phyloP scores from a whole-genome alignment of 2,329 filamentous ascomycete species.

The Didymellaceae sp. region DNA sequence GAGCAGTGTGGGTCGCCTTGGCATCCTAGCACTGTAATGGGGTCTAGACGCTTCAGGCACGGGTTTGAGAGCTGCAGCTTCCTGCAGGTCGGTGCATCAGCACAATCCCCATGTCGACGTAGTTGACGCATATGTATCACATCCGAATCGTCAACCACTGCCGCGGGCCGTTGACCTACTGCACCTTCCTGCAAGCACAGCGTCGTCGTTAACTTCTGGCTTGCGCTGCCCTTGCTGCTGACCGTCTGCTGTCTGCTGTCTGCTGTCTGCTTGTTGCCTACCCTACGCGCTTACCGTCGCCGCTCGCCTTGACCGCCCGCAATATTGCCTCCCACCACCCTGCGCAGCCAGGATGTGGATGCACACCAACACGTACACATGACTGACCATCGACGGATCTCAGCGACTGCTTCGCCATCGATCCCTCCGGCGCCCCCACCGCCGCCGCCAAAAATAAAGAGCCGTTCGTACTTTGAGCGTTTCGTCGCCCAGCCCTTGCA shows the following conservation, averaged over 20 bases:
- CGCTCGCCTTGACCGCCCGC: slow-evolving; percentile 14
- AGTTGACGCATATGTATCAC: no score
- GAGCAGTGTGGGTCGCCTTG: slow-evolving; percentile 12
- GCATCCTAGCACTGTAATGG: slow-evolving; percentile 9
- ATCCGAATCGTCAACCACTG: no score
- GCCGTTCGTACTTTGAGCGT: slow-evolving; percentile 54
- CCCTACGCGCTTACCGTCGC: no score
- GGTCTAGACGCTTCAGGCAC: slow-evolving; percentile 15
- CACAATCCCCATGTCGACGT: no score
- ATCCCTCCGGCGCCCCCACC: slow-evolving; percentile 46
- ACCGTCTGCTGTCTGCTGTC: no score
- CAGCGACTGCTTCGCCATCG: slow-evolving; percentile 22
- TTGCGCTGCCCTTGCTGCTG: no score
- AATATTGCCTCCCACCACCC: slow-evolving; percentile 4
- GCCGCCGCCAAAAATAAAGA: slow-evolving; percentile 40
- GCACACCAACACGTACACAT: slow-evolving; percentile 20
- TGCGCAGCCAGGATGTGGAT: slow-evolving; percentile 6
- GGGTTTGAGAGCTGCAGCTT: slow-evolving; percentile 16
- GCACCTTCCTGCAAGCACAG: no score
- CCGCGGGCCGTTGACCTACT: no score
- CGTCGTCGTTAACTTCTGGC: no score
- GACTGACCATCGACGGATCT: slow-evolving; percentile 28
- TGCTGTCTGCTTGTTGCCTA: no score
- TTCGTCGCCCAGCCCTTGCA: slow-evolving; percentile 62
- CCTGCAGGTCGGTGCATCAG: neutral